Evolutionary conservation across 148 eudicot genomes (phyloP).

Genomic region (Camellia lanceoleosa): DNA sequence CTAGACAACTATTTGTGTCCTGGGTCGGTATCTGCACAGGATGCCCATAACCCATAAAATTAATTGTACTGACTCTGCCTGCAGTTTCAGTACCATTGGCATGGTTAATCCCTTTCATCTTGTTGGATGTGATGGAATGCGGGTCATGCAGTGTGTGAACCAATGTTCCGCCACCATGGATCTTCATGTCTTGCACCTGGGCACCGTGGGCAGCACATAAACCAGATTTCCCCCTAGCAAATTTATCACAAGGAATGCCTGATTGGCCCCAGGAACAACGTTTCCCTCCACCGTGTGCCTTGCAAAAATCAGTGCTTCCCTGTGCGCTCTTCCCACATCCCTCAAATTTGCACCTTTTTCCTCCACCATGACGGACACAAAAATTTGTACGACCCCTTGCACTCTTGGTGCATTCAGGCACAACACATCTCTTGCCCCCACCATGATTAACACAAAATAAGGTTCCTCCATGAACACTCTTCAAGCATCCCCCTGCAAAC

Average conservation of each 20-base stretch:
- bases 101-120: slow-evolving; percentile 27
- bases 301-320: slow-evolving; percentile 75
- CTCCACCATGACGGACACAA: slow-evolving; percentile 89
- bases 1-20: slow-evolving; percentile 11
- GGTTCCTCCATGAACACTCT: slow-evolving; percentile 77
- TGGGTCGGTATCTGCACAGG: slow-evolving; percentile 16
- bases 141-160: slow-evolving; percentile 15
- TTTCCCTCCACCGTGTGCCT: slow-evolving; percentile 82
- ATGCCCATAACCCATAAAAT: slow-evolving; percentile 15
- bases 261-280: slow-evolving; percentile 61
- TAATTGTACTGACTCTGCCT: background rate
- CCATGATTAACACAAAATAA: slow-evolving; percentile 77
- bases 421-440: slow-evolving; percentile 81
- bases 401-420: slow-evolving; percentile 62
- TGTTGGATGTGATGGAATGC: slow-evolving; percentile 1
- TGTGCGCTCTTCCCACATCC: slow-evolving; percentile 78
- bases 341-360: slow-evolving; percentile 60
- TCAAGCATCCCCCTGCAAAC: slow-evolving; percentile 53
- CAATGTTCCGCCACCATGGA: slow-evolving; percentile 30
- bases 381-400: slow-evolving; percentile 69
- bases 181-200: slow-evolving; percentile 39
- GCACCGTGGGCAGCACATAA: slow-evolving; percentile 57
- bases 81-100: background rate
- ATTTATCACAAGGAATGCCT: slow-evolving; percentile 46
- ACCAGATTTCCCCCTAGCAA: slow-evolving; percentile 65